phyloP scores from a whole-genome alignment of 148 eudicot genomes.

The Nyssa sinensis region DNA sequence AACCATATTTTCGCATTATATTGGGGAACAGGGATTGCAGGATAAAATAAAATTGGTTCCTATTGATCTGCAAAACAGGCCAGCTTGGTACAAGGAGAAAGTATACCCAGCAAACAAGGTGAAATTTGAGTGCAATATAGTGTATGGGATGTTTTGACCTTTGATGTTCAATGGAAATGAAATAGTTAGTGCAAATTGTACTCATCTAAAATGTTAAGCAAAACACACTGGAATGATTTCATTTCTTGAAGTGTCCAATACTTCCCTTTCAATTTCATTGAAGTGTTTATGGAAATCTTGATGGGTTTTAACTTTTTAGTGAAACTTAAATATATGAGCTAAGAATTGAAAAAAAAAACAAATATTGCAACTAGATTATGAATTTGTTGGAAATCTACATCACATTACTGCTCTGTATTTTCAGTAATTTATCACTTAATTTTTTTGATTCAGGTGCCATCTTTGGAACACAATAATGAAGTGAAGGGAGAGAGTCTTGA shows the following conservation, averaged over 20 bases:
- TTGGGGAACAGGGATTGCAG: constrained; percentile 60
- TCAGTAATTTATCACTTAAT: background rate
- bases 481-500: constrained; percentile 83
- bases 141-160: background rate
- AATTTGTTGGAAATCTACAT: background rate
- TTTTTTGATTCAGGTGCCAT: constrained; percentile 57
- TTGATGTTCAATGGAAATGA: background rate
- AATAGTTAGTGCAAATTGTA: background rate
- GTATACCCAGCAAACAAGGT: constrained; percentile 81
- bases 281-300: background rate
- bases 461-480: constrained; percentile 75
- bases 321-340: background rate
- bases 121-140: background rate
- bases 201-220: too few relatives aligned
- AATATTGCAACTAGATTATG: background rate
- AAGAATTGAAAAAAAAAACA: too few relatives aligned
- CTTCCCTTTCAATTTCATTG: background rate
- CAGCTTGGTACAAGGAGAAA: constrained; percentile 78
- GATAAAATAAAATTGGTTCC: constrained; percentile 72
- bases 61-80: constrained; percentile 70
- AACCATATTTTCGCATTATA: background rate
- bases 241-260: background rate
- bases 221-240: background rate
- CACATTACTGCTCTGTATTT: background rate
- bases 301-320: background rate